phyloP scores from a whole-genome alignment of 805 yeast genomes.

The Wickerhamomyces bisporus region DNA sequence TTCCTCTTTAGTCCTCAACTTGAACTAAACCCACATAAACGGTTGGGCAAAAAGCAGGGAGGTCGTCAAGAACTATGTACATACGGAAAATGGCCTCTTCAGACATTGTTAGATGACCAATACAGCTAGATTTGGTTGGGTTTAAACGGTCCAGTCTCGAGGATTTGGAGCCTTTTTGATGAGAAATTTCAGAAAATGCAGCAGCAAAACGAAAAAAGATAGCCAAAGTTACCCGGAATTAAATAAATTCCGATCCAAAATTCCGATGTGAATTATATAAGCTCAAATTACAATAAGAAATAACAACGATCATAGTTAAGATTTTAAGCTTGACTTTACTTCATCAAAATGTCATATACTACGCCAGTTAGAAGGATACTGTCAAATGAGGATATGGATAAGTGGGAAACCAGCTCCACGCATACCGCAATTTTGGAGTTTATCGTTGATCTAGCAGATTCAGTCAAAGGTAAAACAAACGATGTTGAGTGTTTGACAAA shows the following conservation, averaged over 20 bases:
- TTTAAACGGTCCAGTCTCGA: background rate
- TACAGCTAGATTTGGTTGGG: too few relatives aligned
- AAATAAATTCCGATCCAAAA: too few relatives aligned
- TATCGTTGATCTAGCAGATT: constrained; percentile 49
- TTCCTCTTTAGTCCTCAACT: too few relatives aligned
- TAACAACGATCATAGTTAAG: too few relatives aligned
- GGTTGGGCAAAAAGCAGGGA: background rate
- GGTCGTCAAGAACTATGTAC: constrained; percentile 11
- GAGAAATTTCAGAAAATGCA: constrained; percentile 2
- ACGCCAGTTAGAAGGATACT: constrained; percentile 43
- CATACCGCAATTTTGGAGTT: constrained; percentile 48
- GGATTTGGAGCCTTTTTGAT: too few relatives aligned
- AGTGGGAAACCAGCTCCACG: constrained; percentile 51
- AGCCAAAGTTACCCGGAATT: background rate
- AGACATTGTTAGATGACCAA: too few relatives aligned
- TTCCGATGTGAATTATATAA: too few relatives aligned
- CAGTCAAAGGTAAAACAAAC: constrained; percentile 58
- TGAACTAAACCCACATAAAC: too few relatives aligned
- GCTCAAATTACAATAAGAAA: too few relatives aligned
- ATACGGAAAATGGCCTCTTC: constrained; percentile 39
- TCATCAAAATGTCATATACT: constrained; percentile 2
- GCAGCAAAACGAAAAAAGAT: background rate
- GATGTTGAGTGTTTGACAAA: constrained; percentile 42
- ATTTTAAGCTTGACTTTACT: too few relatives aligned
- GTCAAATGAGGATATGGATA: constrained; percentile 52